Evolutionary conservation across 2,329 filamentous ascomycete species (phyloP).

Genomic region (Fusarium cyanostomum): DNA sequence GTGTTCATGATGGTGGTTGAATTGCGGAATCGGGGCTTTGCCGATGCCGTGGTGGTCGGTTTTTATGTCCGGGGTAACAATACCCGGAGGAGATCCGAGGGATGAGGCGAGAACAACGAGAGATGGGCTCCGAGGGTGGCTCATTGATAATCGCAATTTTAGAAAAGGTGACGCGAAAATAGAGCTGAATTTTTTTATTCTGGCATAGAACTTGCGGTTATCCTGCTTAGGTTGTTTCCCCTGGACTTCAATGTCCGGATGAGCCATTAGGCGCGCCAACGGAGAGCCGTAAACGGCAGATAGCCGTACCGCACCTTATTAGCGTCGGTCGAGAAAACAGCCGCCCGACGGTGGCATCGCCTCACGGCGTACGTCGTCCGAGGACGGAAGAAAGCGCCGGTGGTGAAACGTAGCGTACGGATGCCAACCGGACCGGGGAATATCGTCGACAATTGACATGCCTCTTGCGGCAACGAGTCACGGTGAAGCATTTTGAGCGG

Average conservation of each 20-base stretch:
- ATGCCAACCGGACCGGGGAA: constrained; percentile 32
- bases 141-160: neutral
- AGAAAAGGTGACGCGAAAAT: neutral
- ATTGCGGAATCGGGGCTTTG: constrained; percentile 5
- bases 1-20: constrained; percentile 23
- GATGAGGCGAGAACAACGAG: constrained; percentile 6
- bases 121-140: neutral
- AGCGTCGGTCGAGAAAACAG: neutral
- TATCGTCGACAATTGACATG: constrained; percentile 18
- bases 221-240: neutral
- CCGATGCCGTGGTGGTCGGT: constrained; percentile 15
- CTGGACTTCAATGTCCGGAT: constrained; percentile 32
- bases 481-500: neutral
- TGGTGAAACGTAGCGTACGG: constrained; percentile 23
- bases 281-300: constrained; percentile 19
- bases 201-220: constrained; percentile 11
- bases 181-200: neutral
- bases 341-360: neutral
- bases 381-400: constrained; percentile 16
- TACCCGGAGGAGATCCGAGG: constrained; percentile 26
- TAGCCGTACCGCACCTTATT: neutral
- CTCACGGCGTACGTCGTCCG: neutral
- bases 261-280: constrained; percentile 1
- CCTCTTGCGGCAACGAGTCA: no score
- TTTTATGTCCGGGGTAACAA: constrained; percentile 8